Conservation (phyloP, 768 basidiomycete genomes). For the Nidula microcarpa region DNA sequence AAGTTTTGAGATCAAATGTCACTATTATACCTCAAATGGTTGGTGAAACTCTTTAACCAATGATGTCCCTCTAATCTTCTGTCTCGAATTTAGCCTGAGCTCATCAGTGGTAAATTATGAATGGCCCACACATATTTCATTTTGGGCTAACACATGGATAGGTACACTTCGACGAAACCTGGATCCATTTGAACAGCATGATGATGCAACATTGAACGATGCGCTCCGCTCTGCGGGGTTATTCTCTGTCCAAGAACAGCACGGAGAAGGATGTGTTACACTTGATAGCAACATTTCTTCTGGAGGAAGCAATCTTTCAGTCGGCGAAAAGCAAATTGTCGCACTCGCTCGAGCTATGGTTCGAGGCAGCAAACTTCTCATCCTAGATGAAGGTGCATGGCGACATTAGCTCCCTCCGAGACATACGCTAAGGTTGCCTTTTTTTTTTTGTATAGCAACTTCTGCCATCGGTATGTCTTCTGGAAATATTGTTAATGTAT, state of each 20-base stretch:
- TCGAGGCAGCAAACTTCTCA: constrained; percentile 49
- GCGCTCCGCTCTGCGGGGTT: constrained; percentile 30
- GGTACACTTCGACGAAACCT: constrained; percentile 57
- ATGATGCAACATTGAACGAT: constrained; percentile 33
- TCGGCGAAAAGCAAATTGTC: constrained; percentile 66
- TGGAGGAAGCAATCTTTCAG: constrained; percentile 64
- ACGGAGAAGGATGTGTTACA: constrained; percentile 44
- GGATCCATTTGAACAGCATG: constrained; percentile 53
- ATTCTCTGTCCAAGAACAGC: constrained; percentile 26
- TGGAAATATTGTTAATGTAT: constrained; percentile 29
- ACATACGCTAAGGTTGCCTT: constrained; percentile 36
- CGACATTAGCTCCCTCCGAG: constrained; percentile 42
- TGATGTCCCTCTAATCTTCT: background rate
- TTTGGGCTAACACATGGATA: background rate
- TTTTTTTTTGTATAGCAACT: constrained; percentile 21
- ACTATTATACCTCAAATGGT: constrained; percentile 52
- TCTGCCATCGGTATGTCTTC: constrained; percentile 35
- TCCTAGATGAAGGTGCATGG: constrained; percentile 52
- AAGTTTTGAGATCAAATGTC: constrained; percentile 47
- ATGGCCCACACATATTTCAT: background rate
- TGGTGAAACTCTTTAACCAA: constrained; percentile 5
- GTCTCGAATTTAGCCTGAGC: constrained; percentile 21
- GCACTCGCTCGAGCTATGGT: constrained; percentile 59
- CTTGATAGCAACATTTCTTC: constrained; percentile 35
- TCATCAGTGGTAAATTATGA: constrained; percentile 30